Base-by-base conservation (phyloP, 106 monocot genomes). In the Vanilla planifolia region DNA sequence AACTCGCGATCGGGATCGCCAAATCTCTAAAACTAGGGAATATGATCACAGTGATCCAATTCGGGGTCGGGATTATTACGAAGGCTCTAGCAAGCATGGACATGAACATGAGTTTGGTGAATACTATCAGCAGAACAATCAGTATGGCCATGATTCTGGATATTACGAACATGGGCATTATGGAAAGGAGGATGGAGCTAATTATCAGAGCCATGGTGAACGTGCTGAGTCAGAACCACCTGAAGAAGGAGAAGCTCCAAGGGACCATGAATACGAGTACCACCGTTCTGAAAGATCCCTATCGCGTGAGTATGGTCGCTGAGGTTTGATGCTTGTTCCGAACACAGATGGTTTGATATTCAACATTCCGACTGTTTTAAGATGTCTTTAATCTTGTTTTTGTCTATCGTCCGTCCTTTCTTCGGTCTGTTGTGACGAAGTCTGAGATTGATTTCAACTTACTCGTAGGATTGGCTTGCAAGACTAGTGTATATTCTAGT, bases 171-270 rank as follows among this genome's bases (percentile, higher is more conserved):
- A 33, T n/a, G 61, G 65, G 39, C 8, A 41, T 22, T 71, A 68
- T 57, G 70, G 43, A 40, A 69, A 71, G 64, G 33, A 33, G 27
- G 61, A 44, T n/a, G n/a, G 40, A 44, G 67, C 48, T 45, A 30
- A 19, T 39, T 76, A 80, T 64, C 34, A 60, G 2, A 40, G 25
- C 26, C 62, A 73, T 8, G 35, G 32, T 51, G 68, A 30, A 21
- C 63, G 47, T 21, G 66, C 20, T 10, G 78, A 62, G 44, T 45
- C 60, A 39, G 79, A 79, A 24, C 67, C 68, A 29, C 74, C 65
- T 40, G 88, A 83, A 48, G 83, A 83, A 42, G 87, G 82, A 8
- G 88, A 79, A 63, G 73, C 72, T 0, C 70, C 71, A 51, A 76
- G 64, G 25, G 88, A 83, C n/a, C 69, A 70, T 33, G 79, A 76